Base-by-base conservation (phyloP, 257 asterid genomes). In the Echium plantagineum region DNA sequence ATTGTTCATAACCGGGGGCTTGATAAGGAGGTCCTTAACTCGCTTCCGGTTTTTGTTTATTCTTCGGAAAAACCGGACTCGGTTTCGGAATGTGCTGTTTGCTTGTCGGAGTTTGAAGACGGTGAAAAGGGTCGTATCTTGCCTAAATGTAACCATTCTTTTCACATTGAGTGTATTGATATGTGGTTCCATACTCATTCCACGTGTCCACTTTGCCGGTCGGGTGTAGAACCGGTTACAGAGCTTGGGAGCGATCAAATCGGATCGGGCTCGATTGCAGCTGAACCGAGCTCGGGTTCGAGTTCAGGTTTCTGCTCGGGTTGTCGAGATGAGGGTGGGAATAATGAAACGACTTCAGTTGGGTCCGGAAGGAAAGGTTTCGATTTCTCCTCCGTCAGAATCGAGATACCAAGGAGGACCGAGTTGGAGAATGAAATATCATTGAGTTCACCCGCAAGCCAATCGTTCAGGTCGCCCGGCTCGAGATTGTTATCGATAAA, bases 171-270 rank as follows among this genome's bases (percentile, higher is more conserved):
- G 16, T 89, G 97, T 54, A 86, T 89, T 7, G 97, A 89, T 13
- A 84, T 76, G 95, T 89, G 97, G 97, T 89, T 89, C 55, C 78
- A 61, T 7, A 79, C 94, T 0, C 94, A 86, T 65, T 81, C 95
- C 17, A 86, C 95, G 7, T 89, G 97, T 61, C 97, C 97, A 0
- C 78, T 89, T 2, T 89, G 97, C 76, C 95, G 94, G 38, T 76
- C 87, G 0, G 66, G 85, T 48, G 95, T 82, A 2, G 95, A 84
- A 65, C 64, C 63, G 30, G 71, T 67, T 53, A 6, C 21, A 0
- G 47, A 35, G 47, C 47, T 35, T 7, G 3, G 9, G 13, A 35
- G 15, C 0, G 15, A 35, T 35, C 47, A 35, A 28, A 24, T 24
- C 26, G 26, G 2, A 24, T 28, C 32, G 32, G 32, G 32, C 2